These are phyloP conservation scores for Acanthamoeba triangularis DNA, from an alignment of 208 protist genomes.

Conservation along the genomic window DNA sequence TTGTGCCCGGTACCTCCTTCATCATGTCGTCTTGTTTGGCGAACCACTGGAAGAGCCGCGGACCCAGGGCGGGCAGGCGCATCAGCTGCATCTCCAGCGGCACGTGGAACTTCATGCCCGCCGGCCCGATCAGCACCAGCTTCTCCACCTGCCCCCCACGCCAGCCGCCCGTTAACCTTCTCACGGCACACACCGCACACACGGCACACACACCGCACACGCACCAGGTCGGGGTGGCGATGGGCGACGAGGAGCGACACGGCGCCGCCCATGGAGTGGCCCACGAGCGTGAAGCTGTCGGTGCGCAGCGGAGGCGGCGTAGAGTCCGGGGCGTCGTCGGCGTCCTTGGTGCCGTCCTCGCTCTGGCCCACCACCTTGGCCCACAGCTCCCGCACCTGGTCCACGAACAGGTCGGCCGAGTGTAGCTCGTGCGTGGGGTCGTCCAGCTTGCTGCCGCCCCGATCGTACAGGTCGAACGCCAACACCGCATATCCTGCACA, in stretches of 20 bases:
- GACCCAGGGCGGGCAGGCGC: not conserved
- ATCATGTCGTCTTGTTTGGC: slow-evolving; percentile 49
- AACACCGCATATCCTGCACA: not conserved
- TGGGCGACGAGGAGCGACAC: not conserved
- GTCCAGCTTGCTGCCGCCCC: slow-evolving; percentile 28
- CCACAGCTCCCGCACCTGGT: slow-evolving; percentile 11
- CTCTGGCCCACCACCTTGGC: not conserved
- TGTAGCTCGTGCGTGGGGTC: not conserved
- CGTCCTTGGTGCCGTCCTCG: too few species aligned
- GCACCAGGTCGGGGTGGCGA: slow-evolving; percentile 5
- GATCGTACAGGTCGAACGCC: slow-evolving; percentile 43
- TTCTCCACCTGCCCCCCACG: slow-evolving; percentile 1
- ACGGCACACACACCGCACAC: not conserved
- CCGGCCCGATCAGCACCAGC: slow-evolving; percentile 17
- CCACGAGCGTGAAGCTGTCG: slow-evolving; percentile 9
- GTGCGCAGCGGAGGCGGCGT: not conserved
- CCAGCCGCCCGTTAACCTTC: not conserved
- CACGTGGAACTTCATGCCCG: not conserved
- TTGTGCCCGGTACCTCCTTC: not conserved
- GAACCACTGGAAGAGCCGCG: not conserved
- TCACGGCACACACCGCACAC: too few species aligned
- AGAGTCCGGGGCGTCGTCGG: not conserved
- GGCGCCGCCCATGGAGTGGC: slow-evolving; percentile 29
- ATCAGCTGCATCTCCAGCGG: slow-evolving; percentile 43
- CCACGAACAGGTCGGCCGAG: slow-evolving; percentile 16